Evolutionary conservation across 345 rosid genomes (phyloP).

Genomic region (Viola odorata): DNA sequence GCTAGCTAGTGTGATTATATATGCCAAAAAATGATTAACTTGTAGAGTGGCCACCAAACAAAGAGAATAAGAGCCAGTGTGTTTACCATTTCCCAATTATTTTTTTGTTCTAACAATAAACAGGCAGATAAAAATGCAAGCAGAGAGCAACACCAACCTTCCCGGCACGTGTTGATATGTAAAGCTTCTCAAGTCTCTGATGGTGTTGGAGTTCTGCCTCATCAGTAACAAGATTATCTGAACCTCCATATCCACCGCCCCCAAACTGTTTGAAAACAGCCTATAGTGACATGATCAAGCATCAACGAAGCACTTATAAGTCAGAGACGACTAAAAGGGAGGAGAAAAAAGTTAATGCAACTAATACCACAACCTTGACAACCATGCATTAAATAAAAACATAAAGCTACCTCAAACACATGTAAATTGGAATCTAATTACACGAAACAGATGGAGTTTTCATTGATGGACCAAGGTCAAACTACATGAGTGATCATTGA

Average conservation of each 20-base stretch:
- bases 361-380: not conserved
- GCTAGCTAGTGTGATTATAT: no score
- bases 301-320: conserved; percentile 3
- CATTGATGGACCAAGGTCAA: not conserved
- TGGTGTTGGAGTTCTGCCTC: conserved; percentile 72
- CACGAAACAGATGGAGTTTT: conserved; percentile 6
- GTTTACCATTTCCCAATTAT: no score
- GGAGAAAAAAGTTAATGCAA: not conserved
- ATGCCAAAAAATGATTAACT: no score
- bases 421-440: conserved; percentile 5
- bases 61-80: no score
- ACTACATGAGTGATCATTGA: not conserved
- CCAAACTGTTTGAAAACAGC: conserved; percentile 95
- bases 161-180: conserved; percentile 80
- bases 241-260: conserved; percentile 77
- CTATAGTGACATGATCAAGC: conserved; percentile 31
- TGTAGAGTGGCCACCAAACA: no score
- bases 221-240: conserved; percentile 61
- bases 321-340: not conserved
- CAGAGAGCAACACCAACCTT: conserved; percentile 39
- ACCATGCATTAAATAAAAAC: no score
- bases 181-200: conserved; percentile 88
- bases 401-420: no score
- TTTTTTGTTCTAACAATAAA: no score
- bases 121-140: no score